Percentiles rank a stretch among this genome's conserved stretches.
Evolutionary conservation across 352 stramenopile genomes (phyloP).

Genomic region (Phytophthora pisi): DNA sequence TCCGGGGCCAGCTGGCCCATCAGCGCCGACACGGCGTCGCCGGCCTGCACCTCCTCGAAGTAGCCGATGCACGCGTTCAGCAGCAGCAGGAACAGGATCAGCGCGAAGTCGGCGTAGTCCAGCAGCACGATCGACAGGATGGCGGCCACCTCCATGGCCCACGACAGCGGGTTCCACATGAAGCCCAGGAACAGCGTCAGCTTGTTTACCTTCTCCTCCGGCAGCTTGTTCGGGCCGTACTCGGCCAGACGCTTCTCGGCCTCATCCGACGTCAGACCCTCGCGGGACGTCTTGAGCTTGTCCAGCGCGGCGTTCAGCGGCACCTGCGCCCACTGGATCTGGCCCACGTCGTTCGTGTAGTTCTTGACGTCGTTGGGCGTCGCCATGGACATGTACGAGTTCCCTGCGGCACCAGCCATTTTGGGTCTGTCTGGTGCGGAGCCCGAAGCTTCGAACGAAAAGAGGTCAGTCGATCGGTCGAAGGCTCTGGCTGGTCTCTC

Average conservation of each 20-base stretch:
- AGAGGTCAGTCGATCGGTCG: conserved; percentile 4
- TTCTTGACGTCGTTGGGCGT: conserved; percentile 81
- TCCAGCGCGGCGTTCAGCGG: conserved; percentile 76
- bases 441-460: conserved; percentile 23
- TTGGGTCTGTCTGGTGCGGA: conserved; percentile 35
- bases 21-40: conserved; percentile 76
- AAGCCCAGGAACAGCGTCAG: conserved; percentile 70
- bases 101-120: conserved; percentile 69
- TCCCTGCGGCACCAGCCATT: conserved; percentile 57
- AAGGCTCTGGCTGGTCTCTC: conserved; percentile 34
- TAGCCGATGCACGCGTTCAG: conserved; percentile 75
- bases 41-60: conserved; percentile 80
- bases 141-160: conserved; percentile 73
- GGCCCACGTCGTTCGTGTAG: conserved; percentile 84
- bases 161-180: conserved; percentile 82
- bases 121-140: conserved; percentile 72
- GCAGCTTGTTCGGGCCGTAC: conserved; percentile 80
- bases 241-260: conserved; percentile 64
- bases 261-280: conserved; percentile 68
- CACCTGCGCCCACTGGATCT: conserved; percentile 31
- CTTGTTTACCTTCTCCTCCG: conserved; percentile 57
- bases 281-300: conserved; percentile 70
- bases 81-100: conserved; percentile 69
- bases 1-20: conserved; percentile 86
- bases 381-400: conserved; percentile 80